A percentile compares a stretch with the other conserved stretches of the same genome.
Conservation (phyloP, 2,329 filamentous ascomycete species). For the Tolypocladium ophioglossoides region DNA sequence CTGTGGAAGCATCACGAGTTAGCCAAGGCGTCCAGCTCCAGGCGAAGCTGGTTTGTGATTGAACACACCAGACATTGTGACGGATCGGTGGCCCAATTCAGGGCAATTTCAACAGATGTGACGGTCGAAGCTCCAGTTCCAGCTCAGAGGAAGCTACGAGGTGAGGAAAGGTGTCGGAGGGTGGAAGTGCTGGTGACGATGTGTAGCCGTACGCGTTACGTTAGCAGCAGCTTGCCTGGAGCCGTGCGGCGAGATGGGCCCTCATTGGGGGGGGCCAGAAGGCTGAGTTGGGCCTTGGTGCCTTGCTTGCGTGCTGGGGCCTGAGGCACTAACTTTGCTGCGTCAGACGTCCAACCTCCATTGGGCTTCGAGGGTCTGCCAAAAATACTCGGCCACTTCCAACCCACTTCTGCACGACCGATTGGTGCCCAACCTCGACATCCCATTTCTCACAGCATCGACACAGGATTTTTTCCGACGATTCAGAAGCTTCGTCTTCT, state of each 20-base stretch:
- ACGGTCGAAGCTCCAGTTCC: background rate
- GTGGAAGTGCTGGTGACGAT: slow-evolving; percentile 3
- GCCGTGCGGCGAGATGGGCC: slow-evolving; percentile 18
- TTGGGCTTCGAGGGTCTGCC: background rate
- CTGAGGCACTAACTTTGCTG: no score
- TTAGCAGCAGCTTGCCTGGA: slow-evolving; percentile 39
- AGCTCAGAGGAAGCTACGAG: background rate
- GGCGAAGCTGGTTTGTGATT: slow-evolving; percentile 3
- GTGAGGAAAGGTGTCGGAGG: slow-evolving; percentile 3
- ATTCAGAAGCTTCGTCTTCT: background rate
- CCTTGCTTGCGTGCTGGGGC: slow-evolving; percentile 14
- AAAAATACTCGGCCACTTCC: background rate
- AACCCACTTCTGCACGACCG: background rate
- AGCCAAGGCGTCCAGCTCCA: slow-evolving; percentile 10
- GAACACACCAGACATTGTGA: slow-evolving; percentile 43
- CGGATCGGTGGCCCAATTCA: slow-evolving; percentile 11
- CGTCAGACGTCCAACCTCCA: no score
- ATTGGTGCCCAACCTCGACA: background rate
- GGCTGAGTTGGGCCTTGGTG: slow-evolving; percentile 23
- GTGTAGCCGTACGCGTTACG: slow-evolving; percentile 31
- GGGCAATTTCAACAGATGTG: slow-evolving; percentile 1
- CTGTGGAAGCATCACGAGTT: slow-evolving; percentile 16
- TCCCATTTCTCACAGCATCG: background rate
- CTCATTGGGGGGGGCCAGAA: slow-evolving; percentile 15
- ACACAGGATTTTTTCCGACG: background rate